phyloP scores from a whole-genome alignment of 768 basidiomycete genomes.

The Suillus americanus region DNA sequence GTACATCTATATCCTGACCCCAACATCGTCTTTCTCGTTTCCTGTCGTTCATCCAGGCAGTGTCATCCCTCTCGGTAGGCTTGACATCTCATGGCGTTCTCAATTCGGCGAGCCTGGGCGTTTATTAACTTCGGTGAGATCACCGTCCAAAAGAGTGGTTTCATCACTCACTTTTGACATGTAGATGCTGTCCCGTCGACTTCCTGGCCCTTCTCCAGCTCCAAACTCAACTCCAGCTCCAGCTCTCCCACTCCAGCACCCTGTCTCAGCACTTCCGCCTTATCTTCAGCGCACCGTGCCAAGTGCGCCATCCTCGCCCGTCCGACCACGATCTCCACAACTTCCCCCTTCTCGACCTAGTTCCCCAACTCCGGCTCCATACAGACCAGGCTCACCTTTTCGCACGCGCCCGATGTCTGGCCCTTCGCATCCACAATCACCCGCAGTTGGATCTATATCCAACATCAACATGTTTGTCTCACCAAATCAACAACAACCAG shows the following conservation, averaged over 20 bases:
- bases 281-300: conserved; percentile 64
- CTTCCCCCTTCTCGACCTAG: conserved; percentile 49
- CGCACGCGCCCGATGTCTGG: conserved; percentile 35
- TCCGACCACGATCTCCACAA: conserved; percentile 62
- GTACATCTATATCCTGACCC: conserved; percentile 81
- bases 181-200: conserved; percentile 75
- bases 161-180: background rate
- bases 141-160: background rate
- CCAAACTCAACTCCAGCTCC: conserved; percentile 16
- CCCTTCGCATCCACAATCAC: conserved; percentile 29
- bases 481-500: conserved; percentile 17
- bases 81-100: conserved; percentile 89
- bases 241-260: conserved; percentile 34
- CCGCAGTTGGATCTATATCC: conserved; percentile 27
- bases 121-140: conserved; percentile 72
- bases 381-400: conserved; percentile 46
- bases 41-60: conserved; percentile 59
- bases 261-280: conserved; percentile 71
- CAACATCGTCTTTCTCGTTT: conserved; percentile 41
- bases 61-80: conserved; percentile 76
- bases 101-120: conserved; percentile 84
- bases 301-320: conserved; percentile 36
- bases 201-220: conserved; percentile 50
- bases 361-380: conserved; percentile 51
- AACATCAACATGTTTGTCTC: conserved; percentile 5